Evolutionary conservation across 495 filamentous ascomycete genomes (phyloP).

Genomic region (Penicillium mononematosum): DNA sequence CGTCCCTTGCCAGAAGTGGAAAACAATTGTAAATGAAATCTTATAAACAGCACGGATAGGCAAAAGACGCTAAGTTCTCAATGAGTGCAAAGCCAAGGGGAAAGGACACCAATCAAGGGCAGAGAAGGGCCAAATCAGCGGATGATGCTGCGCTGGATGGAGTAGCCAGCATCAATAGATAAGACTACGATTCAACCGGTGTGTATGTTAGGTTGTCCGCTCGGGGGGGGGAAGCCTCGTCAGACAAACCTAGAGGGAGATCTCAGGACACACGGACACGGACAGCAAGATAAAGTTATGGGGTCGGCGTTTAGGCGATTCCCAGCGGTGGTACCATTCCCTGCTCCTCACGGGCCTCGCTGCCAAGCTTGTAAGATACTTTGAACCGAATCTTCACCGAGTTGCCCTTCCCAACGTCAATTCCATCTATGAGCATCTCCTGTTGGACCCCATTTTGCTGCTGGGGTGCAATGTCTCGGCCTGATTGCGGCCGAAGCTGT

Average conservation of each 20-base stretch:
- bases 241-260: background rate
- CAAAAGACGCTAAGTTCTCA: slow-evolving; percentile 27
- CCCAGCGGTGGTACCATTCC: slow-evolving; percentile 86
- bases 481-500: slow-evolving; percentile 78
- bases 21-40: slow-evolving; percentile 4
- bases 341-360: slow-evolving; percentile 69
- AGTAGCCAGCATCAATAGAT: background rate
- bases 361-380: slow-evolving; percentile 71
- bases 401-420: slow-evolving; percentile 67
- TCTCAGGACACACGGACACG: background rate
- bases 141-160: background rate
- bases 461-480: slow-evolving; percentile 67
- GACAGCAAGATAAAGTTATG: background rate
- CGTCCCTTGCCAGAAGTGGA: background rate
- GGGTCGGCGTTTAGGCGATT: slow-evolving; percentile 50
- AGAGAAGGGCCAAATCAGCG: background rate
- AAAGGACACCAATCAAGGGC: background rate
- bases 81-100: slow-evolving; percentile 10
- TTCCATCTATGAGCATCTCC: slow-evolving; percentile 72
- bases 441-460: slow-evolving; percentile 81
- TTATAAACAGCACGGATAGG: slow-evolving; percentile 25
- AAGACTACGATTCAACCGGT: background rate
- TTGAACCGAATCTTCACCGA: slow-evolving; percentile 87
- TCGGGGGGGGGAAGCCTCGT: background rate
- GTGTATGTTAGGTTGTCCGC: background rate